Percentiles rank a stretch among this genome's conserved stretches.
These are phyloP conservation scores for Hysterangium stoloniferum DNA, from an alignment of 768 basidiomycete species.

Conservation along the genomic window DNA sequence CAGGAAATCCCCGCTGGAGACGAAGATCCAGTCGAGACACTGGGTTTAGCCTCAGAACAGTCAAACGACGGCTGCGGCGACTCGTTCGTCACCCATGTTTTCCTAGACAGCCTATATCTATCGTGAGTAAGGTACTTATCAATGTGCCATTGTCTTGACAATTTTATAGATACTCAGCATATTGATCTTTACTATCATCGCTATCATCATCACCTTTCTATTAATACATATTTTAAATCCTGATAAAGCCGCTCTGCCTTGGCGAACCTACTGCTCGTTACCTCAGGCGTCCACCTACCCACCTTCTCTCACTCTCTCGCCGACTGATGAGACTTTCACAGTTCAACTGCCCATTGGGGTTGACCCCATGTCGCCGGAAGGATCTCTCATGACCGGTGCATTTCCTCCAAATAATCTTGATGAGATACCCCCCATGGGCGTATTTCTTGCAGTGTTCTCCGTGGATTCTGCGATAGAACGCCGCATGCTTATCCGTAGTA, in stretches of 20 bases:
- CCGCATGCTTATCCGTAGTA: conserved; percentile 78
- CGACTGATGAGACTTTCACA: conserved; percentile 23
- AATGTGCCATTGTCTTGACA: conserved; percentile 1
- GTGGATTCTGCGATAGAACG: conserved; percentile 80
- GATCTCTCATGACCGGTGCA: conserved; percentile 23
- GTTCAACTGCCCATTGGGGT: conserved; percentile 32
- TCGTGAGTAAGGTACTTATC: conserved; percentile 40
- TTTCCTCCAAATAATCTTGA: conserved; percentile 77
- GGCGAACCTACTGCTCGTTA: conserved; percentile 86
- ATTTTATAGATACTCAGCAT: conserved; percentile 53
- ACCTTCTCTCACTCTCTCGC: conserved; percentile 31
- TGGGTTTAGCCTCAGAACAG: conserved; percentile 36
- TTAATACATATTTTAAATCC: conserved; percentile 92
- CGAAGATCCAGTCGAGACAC: conserved; percentile 34
- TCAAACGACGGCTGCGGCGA: conserved; percentile 48
- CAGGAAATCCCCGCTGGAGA: conserved; percentile 31
- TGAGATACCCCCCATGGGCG: conserved; percentile 67
- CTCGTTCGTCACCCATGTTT: conserved; percentile 67
- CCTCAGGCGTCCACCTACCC: conserved; percentile 44
- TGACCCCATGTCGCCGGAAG: conserved; percentile 16
- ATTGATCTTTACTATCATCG: conserved; percentile 72
- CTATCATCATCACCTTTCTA: conserved; percentile 75
- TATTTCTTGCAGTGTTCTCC: conserved; percentile 87
- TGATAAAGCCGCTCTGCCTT: conserved; percentile 90
- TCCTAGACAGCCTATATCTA: conserved; percentile 73